Base-by-base conservation (phyloP, 805 yeast species). In the Ogataea pignaliae region DNA sequence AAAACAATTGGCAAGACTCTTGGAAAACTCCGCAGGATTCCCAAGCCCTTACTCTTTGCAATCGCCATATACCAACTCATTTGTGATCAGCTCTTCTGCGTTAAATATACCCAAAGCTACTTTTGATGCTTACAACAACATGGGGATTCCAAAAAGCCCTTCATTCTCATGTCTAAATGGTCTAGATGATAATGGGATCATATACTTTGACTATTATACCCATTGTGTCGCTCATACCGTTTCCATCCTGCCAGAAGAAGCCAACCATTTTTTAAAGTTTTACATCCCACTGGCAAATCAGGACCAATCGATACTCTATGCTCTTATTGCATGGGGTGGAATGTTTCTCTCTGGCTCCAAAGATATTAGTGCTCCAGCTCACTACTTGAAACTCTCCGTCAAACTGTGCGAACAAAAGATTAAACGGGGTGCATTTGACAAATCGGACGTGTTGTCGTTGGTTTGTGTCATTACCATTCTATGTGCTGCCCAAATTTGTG, bases 261-360 rank as follows among this genome's bases (percentile, higher is more conserved):
- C 70, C 11, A 80, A 79, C 55, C 73, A 73, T 53, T 79, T 76
- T 48, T 57, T 71, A 16, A 73, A 68, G 30, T 68, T 76, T 10
- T 78, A 78, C 55, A 57, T 80, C 3, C 79, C 80, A 4, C 68
- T 80, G 71, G 81, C 84, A 0, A 63, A 67, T 36, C 58, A 61
- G 26, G 71, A 75, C 41, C 65, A 66, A 32, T 69, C 78, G 4
- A 71, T 79, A 7, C 55, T 78, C 21, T 68, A 70, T 45, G 69
- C 75, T 1, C 55, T 80, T 10, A 61, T 79, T 26, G 78, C 82
- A 0, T 80, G 84, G 83, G 72, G 77, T 67, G 68, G 68, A 9
- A 54, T 61, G 32, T 54, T 54, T 31, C 37, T 44, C 12, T 35
- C 52, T 8, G 49, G 50, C 17, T 32, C 44, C 11, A 52, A 48